Conservation (phyloP, 1,139 yeast species). For the Scheffersomyces parashehatae region DNA sequence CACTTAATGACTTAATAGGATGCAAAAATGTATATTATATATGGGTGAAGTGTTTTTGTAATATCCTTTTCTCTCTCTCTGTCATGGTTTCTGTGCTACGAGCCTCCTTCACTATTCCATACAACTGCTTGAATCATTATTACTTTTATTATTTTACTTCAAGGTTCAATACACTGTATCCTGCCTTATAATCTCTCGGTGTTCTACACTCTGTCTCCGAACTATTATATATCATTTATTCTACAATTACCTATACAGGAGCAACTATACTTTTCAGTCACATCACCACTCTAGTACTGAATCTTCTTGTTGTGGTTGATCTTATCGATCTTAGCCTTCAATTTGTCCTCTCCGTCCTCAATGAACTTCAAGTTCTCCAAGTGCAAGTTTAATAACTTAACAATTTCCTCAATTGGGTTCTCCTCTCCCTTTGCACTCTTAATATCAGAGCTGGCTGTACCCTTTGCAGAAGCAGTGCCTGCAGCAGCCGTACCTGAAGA, state of each 20-base stretch:
- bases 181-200: no score
- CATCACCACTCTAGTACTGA: conserved; percentile 4
- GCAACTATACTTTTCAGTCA: neutral
- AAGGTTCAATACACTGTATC: no score
- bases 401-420: conserved; percentile 65
- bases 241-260: neutral
- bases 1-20: no score
- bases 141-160: no score
- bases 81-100: no score
- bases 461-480: conserved; percentile 10
- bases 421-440: conserved; percentile 18
- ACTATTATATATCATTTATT: no score
- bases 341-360: conserved; percentile 66
- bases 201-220: no score
- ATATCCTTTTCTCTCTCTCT: no score
- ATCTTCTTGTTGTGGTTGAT: conserved; percentile 17
- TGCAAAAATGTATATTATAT: no score
- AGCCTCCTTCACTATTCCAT: no score
- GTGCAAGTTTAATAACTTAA: conserved; percentile 83
- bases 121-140: no score
- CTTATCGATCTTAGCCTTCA: conserved; percentile 64
- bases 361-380: conserved; percentile 87
- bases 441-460: conserved; percentile 7
- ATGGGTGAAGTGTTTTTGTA: no score
- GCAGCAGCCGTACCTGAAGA: neutral